These are phyloP conservation scores for Parafenestella ontariensis DNA, from an alignment of 2,329 filamentous ascomycete genomes.

Conservation along the genomic window DNA sequence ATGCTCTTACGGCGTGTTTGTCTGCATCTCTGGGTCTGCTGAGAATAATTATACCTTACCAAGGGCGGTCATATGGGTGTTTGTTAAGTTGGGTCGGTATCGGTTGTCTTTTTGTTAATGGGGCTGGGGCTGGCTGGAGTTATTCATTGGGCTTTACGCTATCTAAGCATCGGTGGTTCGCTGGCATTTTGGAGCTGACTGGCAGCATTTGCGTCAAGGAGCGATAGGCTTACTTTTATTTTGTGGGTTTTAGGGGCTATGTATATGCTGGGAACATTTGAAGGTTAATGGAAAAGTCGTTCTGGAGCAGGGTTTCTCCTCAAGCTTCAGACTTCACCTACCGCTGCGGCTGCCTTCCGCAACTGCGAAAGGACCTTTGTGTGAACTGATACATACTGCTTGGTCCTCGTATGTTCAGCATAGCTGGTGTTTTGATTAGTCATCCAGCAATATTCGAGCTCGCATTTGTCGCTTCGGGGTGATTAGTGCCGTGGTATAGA, in stretches of 20 bases:
- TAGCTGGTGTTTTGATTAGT: background rate
- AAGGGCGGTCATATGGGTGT: conserved; percentile 37
- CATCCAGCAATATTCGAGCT: no score
- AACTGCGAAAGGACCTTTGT: background rate
- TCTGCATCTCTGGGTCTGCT: conserved; percentile 39
- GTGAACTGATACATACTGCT: no score
- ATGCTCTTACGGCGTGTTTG: conserved; percentile 41
- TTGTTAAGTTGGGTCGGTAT: conserved; percentile 35
- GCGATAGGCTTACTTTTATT: conserved; percentile 24
- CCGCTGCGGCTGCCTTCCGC: background rate
- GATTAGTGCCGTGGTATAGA: conserved; percentile 4
- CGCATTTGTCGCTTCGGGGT: conserved; percentile 1
- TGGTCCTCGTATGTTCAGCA: conserved; percentile 2
- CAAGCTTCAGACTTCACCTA: background rate
- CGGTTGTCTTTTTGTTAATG: conserved; percentile 20
- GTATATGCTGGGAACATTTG: conserved; percentile 26
- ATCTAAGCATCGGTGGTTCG: background rate
- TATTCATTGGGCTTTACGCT: conserved; percentile 27
- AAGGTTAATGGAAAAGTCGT: conserved; percentile 42
- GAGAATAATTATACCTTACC: conserved; percentile 40
- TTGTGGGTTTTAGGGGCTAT: conserved; percentile 26
- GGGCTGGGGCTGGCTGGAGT: conserved; percentile 29
- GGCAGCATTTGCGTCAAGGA: conserved; percentile 24
- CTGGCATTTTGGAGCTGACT: conserved; percentile 21
- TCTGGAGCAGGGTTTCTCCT: conserved; percentile 7